Evolutionary conservation across 352 stramenopile genomes (phyloP), one percentile per base, ranked within the genome.

Genomic region (Globisporangium irregulare): DNA sequence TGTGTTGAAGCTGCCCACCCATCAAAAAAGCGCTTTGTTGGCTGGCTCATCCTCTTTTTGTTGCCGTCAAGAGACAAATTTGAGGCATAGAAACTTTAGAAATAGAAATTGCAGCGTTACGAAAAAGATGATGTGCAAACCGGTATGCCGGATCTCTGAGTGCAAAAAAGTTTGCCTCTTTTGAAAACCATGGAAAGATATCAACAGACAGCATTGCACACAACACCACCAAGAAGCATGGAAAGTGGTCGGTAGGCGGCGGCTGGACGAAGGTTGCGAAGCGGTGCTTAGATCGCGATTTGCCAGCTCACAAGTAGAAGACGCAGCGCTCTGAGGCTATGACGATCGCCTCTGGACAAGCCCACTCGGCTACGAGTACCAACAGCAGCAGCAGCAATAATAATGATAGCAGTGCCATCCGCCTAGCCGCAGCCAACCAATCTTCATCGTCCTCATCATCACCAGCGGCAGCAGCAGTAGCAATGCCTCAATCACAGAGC

Each of bases 241-340:
- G 43, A 22, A 50, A n/a, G 41, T 50, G 41, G 41, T 22, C 38
- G 38, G 18, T 46, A 46, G 38, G 38, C 4, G 38, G 38, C 1
- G 4, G 8, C 41, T 50, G 41, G 41, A 50, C 14, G 41, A 50
- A 20, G 41, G 15, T n/a, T 50, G 41, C 41, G 43, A n/a, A 12
- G 43, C 43, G 43, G 55, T 61, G 55, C 22, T 22, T 8, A 61
- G 29, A 61, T 61, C 29, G 41, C 20, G 55, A 61, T 25, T 61
- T 22, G 3, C 55, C 27, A 3, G 3, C 29, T 29, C 29, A 29
- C 29, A 27, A 12, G 12, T 27, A 27, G 29, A 34, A 9, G 55
- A 38, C 55, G 20, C 20, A 51, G 18, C 0, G 43, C 43, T n/a
- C 43, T 50, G 7, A 25, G 20, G 9, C 22, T 29, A 61, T 61